Evolutionary conservation across 768 basidiomycete species (phyloP).

Genomic region (Psilocybe cyanescens): DNA sequence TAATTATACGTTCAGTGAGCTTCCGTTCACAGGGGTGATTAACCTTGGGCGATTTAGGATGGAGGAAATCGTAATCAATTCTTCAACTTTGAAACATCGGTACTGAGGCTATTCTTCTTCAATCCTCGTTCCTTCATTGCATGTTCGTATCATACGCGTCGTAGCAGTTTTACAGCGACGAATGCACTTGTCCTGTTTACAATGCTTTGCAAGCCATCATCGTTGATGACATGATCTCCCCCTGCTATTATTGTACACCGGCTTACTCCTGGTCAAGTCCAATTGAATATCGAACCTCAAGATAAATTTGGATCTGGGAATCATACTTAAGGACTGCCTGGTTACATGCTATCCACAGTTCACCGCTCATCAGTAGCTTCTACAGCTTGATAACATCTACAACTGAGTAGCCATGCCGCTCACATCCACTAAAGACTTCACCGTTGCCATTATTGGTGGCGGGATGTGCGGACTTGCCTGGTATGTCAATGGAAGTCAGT

Average conservation of each 20-base stretch:
- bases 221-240: no score
- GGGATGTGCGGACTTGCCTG: constrained; percentile 57
- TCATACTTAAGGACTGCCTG: not conserved
- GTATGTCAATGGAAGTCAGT: constrained; percentile 20
- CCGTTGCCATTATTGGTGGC: constrained; percentile 57
- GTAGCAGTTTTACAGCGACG: no score
- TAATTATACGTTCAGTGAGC: no score
- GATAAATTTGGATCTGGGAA: not conserved
- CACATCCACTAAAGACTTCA: constrained; percentile 39
- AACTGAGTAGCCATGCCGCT: not conserved
- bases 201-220: not conserved
- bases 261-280: not conserved
- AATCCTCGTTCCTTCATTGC: no score
- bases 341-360: not conserved
- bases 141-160: no score
- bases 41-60: no score
- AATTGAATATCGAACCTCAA: not conserved
- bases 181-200: not conserved
- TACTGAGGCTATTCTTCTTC: no score
- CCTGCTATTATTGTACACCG: not conserved
- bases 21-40: no score
- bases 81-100: no score
- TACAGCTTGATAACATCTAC: not conserved
- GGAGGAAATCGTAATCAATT: no score
- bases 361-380: not conserved